Percentiles rank a stretch among this genome's conserved stretches.
Evolutionary conservation across 2,329 filamentous ascomycete genomes (phyloP).

Genomic region (Pseudogymnoascus sp.): DNA sequence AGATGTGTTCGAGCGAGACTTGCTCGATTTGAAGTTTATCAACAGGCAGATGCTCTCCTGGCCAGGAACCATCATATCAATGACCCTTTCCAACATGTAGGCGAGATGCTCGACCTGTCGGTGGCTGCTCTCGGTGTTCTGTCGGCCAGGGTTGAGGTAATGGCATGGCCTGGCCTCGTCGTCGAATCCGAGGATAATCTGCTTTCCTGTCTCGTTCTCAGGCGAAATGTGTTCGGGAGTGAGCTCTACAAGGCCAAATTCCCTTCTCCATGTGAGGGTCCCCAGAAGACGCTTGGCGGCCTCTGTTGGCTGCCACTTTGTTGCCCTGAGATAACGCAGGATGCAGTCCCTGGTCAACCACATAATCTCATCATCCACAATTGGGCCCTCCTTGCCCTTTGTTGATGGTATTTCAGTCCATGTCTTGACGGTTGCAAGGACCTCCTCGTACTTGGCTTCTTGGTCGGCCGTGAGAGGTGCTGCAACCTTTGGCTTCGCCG

Average conservation of each 20-base stretch:
- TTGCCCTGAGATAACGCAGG: slow-evolving; percentile 84
- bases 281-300: slow-evolving; percentile 71
- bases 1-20: slow-evolving; percentile 62
- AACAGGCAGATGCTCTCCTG: slow-evolving; percentile 82
- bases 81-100: slow-evolving; percentile 86
- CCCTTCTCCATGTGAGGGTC: slow-evolving; percentile 80
- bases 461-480: slow-evolving; percentile 64
- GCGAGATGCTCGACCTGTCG: slow-evolving; percentile 90
- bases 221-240: slow-evolving; percentile 82
- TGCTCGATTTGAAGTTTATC: slow-evolving; percentile 83
- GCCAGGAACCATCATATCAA: slow-evolving; percentile 78
- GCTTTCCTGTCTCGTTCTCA: slow-evolving; percentile 96
- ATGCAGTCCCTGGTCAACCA: slow-evolving; percentile 92
- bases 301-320: slow-evolving; percentile 76
- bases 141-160: slow-evolving; percentile 80
- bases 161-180: slow-evolving; percentile 77
- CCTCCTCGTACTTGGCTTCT: slow-evolving; percentile 68
- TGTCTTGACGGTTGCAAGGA: slow-evolving; percentile 61
- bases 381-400: slow-evolving; percentile 49
- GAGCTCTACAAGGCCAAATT: slow-evolving; percentile 70
- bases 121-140: slow-evolving; percentile 83
- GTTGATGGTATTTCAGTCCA: slow-evolving; percentile 66
- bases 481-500: slow-evolving; percentile 42
- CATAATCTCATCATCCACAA: slow-evolving; percentile 74
- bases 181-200: slow-evolving; percentile 83